Evolutionary conservation across 192 early-diverging fungal genomes (phyloP), one percentile per base, ranked within the genome.

Genomic region (Obelidium mucronatum): DNA sequence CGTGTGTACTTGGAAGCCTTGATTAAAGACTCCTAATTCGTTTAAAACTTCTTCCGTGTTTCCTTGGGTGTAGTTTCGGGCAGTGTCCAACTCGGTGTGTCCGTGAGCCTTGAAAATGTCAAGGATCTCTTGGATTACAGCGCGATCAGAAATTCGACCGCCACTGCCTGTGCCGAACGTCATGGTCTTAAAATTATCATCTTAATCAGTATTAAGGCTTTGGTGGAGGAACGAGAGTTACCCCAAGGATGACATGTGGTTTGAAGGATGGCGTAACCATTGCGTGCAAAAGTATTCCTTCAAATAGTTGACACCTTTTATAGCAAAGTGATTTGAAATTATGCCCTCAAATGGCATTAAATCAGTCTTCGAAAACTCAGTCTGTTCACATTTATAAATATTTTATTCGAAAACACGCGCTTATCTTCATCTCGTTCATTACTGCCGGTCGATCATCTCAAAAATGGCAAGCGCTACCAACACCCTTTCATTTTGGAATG

Each of bases 31-130:
- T 2, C 73, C 24, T 30, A 76, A 64, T 2, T 69, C 75, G 15
- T 62, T 36, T 17, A 82, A 71, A 3, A 78, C 83, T 67, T 86
- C 75, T 73, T 88, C 86, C 6, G 86, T 91, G 68, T 87, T 84
- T 4, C 90, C 90, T 44, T 87, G 53, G 67, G 76, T 83, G 58
- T 83, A 83, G 82, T 82, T 84, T 15, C 82, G 75, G 13, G 81
- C 86, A 40, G 81, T 78, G 61, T 81, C 86, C 2, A 87, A 72
- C 73, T 87, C 86, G n/a, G 40, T 67, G 67, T 80, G 77, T 6
- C 86, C 86, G 35, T 79, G 76, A 1, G 70, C 31, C 11, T 60
- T 36, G 61, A 80, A 82, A 22, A 79, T 56, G 33, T 84, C 75
- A 33, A 88, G 68, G 35, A 86, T 84, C 15, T 62, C 44, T 35